Conservation (phyloP, 345 rosid genomes). For the Sonneratia alba region DNA sequence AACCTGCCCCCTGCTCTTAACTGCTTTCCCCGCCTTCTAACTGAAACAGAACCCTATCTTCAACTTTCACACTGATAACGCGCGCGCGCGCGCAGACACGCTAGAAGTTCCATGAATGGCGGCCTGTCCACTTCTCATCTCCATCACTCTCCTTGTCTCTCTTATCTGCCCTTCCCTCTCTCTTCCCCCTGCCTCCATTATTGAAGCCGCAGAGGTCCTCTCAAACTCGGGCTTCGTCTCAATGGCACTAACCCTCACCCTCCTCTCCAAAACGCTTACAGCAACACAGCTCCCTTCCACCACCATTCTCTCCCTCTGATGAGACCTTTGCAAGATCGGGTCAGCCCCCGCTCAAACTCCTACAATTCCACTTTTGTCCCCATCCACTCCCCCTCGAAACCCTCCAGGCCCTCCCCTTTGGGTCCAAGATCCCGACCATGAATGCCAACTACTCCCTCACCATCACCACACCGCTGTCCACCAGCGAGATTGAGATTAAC, state of each 20-base stretch:
- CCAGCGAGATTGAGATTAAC: slow-evolving; percentile 13
- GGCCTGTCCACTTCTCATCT: background rate
- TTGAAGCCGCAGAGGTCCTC: slow-evolving; percentile 19
- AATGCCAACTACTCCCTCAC: slow-evolving; percentile 24
- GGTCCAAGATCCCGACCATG: slow-evolving; percentile 27
- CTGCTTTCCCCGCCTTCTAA: background rate
- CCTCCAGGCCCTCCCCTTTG: slow-evolving; percentile 23
- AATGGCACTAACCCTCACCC: slow-evolving; percentile 27
- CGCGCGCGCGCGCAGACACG: background rate
- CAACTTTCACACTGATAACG: background rate
- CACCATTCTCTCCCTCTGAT: slow-evolving; percentile 39
- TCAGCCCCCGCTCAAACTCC: slow-evolving; percentile 31
- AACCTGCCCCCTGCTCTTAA: background rate
- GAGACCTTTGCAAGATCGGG: slow-evolving; percentile 23
- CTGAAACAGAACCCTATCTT: background rate
- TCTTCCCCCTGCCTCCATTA: slow-evolving; percentile 14
- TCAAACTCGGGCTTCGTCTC: slow-evolving; percentile 25
- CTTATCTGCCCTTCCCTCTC: slow-evolving; percentile 10
- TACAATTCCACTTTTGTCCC: slow-evolving; percentile 30
- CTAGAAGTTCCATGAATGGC: slow-evolving; percentile 17
- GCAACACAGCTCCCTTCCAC: slow-evolving; percentile 18
- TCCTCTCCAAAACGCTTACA: slow-evolving; percentile 14
- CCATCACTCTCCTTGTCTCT: slow-evolving; percentile 7
- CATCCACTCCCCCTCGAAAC: slow-evolving; percentile 15
- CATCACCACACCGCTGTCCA: slow-evolving; percentile 18